phyloP scores from a whole-genome alignment of 768 basidiomycete species.

The Tricholoma saponaceum region DNA sequence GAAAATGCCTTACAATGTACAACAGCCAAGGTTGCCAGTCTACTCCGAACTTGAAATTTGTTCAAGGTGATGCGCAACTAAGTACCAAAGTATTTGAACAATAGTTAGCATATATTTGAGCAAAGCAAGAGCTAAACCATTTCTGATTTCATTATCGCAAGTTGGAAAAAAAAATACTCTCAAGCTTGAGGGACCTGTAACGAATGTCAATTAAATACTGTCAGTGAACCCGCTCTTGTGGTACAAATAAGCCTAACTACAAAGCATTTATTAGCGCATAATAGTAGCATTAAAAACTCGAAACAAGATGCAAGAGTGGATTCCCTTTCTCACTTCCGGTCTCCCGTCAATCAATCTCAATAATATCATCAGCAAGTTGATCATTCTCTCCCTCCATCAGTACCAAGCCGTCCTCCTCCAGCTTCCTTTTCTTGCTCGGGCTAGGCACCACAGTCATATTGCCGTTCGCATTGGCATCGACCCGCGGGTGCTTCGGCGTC shows the following conservation, averaged over 20 bases:
- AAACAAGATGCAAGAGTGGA: neutral
- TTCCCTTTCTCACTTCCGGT: neutral
- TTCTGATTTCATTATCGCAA: too few relatives aligned
- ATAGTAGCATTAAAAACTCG: neutral
- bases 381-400: slow-evolving; percentile 59
- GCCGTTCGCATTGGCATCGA: slow-evolving; percentile 20
- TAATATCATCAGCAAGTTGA: slow-evolving; percentile 50
- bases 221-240: neutral
- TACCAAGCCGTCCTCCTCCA: slow-evolving; percentile 76
- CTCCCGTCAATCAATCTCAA: slow-evolving; percentile 46
- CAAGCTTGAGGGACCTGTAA: too few relatives aligned
- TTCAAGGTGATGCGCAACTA: too few relatives aligned
- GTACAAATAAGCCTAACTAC: neutral
- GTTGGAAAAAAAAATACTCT: too few relatives aligned
- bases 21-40: too few relatives aligned
- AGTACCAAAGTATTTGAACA: too few relatives aligned
- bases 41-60: too few relatives aligned
- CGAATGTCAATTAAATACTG: too few relatives aligned
- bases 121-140: too few relatives aligned
- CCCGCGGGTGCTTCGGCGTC: slow-evolving; percentile 43
- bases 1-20: too few relatives aligned
- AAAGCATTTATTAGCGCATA: neutral
- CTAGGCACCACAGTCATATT: slow-evolving; percentile 25
- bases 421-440: slow-evolving; percentile 58
- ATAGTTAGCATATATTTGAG: too few relatives aligned